Evolutionary conservation across 140 eudicot genomes (phyloP).

Genomic region (Erigeron philadelphicus): DNA sequence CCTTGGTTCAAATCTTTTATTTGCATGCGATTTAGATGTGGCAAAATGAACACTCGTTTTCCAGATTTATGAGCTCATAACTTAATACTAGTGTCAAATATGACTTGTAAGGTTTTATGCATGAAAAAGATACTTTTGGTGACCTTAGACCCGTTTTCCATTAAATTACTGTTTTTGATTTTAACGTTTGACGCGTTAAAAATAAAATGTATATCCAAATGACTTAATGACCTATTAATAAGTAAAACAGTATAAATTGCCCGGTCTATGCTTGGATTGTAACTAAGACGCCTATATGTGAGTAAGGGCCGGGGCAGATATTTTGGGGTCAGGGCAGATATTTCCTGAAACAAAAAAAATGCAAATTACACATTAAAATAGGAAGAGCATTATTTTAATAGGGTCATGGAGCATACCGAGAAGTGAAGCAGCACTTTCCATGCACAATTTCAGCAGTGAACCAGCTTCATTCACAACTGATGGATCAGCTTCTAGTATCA

Average conservation of each 20-base stretch:
- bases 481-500: slow-evolving; percentile 85
- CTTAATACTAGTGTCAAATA: neutral
- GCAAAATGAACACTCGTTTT: neutral
- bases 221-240: neutral
- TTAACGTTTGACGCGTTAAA: neutral
- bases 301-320: neutral
- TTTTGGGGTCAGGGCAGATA: neutral
- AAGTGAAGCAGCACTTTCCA: slow-evolving; percentile 83
- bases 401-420: slow-evolving; percentile 53
- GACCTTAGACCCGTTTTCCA: neutral
- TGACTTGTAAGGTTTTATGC: neutral
- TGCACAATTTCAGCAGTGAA: slow-evolving; percentile 54
- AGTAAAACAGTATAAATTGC: neutral
- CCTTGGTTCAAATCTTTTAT: neutral
- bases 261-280: neutral
- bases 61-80: too few relatives aligned
- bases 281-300: neutral
- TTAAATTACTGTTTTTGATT: neutral
- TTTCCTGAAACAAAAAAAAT: neutral
- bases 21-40: neutral
- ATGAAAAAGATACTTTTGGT: neutral
- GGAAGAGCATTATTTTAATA: neutral
- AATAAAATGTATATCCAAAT: neutral
- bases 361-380: neutral
- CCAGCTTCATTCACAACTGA: slow-evolving; percentile 73